Conservation (phyloP, 306 rosid species). For the Biancaea sappan region DNA sequence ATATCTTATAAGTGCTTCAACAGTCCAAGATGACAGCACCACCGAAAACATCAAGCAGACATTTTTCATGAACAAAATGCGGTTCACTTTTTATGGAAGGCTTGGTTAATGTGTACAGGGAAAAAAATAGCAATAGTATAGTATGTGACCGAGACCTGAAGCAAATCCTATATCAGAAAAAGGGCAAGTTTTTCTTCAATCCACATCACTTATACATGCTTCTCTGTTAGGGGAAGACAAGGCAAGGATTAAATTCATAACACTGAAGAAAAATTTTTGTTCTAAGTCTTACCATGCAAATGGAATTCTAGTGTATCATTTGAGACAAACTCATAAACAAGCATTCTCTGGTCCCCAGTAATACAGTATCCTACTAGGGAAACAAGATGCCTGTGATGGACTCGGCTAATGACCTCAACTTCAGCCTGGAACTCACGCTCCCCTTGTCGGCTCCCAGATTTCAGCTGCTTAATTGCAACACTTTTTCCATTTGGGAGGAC, state of each 20-base stretch:
- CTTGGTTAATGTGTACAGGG: neutral
- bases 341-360: slow-evolving; percentile 53
- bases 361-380: slow-evolving; percentile 64
- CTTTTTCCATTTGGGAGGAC: slow-evolving; percentile 63
- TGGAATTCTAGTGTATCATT: slow-evolving; percentile 62
- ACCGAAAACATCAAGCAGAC: neutral
- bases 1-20: neutral
- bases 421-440: slow-evolving; percentile 75
- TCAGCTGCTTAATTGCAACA: slow-evolving; percentile 68
- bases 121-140: neutral
- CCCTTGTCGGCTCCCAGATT: slow-evolving; percentile 62
- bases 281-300: slow-evolving; percentile 51
- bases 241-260: neutral
- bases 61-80: neutral
- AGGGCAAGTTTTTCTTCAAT: neutral
- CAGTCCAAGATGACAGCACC: neutral
- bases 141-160: neutral
- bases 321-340: slow-evolving; percentile 64
- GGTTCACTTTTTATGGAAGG: neutral
- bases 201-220: slow-evolving; percentile 9
- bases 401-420: slow-evolving; percentile 67
- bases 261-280: neutral
- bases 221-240: neutral
- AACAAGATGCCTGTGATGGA: slow-evolving; percentile 74
- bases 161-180: neutral